A percentile compares a stretch with the other conserved stretches of the same genome.
Conservation (phyloP, 2,329 filamentous ascomycete species). For the Blastomyces silverae region DNA sequence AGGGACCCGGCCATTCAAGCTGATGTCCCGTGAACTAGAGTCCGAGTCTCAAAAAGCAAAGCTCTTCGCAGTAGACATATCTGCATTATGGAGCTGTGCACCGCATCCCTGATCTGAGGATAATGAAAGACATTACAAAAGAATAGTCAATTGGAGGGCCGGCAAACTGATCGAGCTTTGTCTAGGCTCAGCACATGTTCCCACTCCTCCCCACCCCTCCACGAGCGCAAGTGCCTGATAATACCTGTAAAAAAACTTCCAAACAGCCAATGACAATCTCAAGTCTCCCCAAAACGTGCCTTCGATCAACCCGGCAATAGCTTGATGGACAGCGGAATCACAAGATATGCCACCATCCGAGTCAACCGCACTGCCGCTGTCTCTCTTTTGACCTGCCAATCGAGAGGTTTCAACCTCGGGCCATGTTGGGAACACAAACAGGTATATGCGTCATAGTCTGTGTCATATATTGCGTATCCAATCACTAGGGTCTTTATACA, state of each 20-base stretch:
- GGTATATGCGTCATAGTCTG: constrained; percentile 5
- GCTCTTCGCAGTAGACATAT: background rate
- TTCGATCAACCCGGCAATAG: constrained; percentile 1
- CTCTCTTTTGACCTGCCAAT: background rate
- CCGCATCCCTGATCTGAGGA: background rate
- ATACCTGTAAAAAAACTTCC: background rate
- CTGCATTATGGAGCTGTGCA: background rate
- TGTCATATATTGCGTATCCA: constrained; percentile 11
- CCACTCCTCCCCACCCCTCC: background rate
- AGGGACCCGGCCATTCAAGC: background rate
- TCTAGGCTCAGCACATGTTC: background rate
- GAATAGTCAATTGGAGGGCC: background rate
- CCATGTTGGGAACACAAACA: constrained; percentile 8
- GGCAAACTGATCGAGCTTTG: constrained; percentile 7
- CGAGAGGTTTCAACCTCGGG: constrained; percentile 5
- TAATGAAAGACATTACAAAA: constrained; percentile 6
- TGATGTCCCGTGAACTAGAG: background rate
- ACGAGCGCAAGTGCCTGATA: background rate
- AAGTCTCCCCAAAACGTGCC: constrained; percentile 1
- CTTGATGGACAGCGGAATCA: background rate
- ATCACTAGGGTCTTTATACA: background rate
- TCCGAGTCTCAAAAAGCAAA: constrained; percentile 3
- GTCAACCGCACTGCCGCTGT: constrained; percentile 4
- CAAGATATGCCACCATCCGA: constrained; percentile 9
- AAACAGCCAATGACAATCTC: background rate